A percentile compares a stretch with the other conserved stretches of the same genome.
phyloP scores from a whole-genome alignment of 177 flowering plant genomes.

The Telopea speciosissima region DNA sequence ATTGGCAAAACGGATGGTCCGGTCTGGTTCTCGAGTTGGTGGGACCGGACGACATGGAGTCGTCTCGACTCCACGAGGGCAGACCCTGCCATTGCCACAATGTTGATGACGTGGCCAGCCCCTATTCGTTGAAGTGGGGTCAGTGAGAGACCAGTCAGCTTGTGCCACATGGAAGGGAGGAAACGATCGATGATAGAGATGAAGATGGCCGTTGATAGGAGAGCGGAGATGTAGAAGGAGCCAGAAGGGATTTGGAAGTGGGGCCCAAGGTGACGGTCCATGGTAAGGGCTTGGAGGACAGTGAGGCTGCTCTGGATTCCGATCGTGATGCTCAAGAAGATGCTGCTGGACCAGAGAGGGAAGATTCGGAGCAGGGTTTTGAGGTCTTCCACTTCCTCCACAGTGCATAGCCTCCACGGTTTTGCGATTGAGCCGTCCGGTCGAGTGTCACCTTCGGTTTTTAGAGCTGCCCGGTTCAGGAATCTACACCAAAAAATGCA shows the following conservation, averaged over 20 bases:
- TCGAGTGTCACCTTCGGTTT: neutral
- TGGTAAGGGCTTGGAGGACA: neutral
- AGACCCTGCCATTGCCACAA: conserved; percentile 20
- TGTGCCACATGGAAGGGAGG: neutral
- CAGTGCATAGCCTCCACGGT: conserved; percentile 18
- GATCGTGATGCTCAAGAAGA: neutral
- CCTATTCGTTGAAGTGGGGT: conserved; percentile 4
- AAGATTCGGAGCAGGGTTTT: conserved; percentile 11
- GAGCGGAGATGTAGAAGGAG: neutral
- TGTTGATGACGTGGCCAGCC: conserved; percentile 25
- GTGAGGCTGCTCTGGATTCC: neutral
- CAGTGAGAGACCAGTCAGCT: neutral
- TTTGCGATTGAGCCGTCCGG: conserved; percentile 2
- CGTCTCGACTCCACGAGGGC: conserved; percentile 29
- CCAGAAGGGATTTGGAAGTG: conserved; percentile 5
- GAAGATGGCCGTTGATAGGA: neutral
- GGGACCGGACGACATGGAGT: neutral
- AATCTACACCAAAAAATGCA: neutral
- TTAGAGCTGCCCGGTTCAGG: neutral
- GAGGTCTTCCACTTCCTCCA: conserved; percentile 18
- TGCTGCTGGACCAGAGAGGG: conserved; percentile 10
- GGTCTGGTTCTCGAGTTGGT: conserved; percentile 2
- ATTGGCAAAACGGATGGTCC: conserved; percentile 9
- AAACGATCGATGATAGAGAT: conserved; percentile 4
- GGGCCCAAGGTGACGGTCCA: conserved; percentile 4